A percentile compares a stretch with the other conserved stretches of the same genome.
These are phyloP conservation scores for Grosmannia clavigera DNA, from an alignment of 2,329 filamentous ascomycete genomes.

Conservation along the genomic window DNA sequence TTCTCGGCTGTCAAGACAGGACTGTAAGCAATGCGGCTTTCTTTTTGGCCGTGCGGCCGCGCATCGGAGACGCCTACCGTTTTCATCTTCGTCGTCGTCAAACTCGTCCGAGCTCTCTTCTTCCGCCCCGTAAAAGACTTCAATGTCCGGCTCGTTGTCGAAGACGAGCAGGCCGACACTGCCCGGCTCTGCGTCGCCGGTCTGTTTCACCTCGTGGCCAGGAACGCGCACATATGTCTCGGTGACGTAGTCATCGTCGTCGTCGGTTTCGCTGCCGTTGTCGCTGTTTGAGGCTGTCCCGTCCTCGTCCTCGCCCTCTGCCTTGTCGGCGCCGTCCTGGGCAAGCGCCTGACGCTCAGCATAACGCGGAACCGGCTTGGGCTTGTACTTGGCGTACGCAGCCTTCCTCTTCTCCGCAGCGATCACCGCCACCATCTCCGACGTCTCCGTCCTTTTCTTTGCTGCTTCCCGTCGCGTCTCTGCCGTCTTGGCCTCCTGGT, in stretches of 20 bases:
- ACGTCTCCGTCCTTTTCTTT: slow-evolving; percentile 1
- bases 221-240: slow-evolving; percentile 54
- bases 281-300: neutral
- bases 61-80: slow-evolving; percentile 31
- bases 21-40: neutral
- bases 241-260: slow-evolving; percentile 51
- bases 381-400: slow-evolving; percentile 11
- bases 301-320: neutral
- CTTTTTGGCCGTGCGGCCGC: neutral
- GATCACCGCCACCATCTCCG: neutral
- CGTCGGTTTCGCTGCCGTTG: slow-evolving; percentile 13
- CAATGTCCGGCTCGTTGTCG: slow-evolving; percentile 44
- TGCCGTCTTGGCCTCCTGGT: slow-evolving; percentile 18
- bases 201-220: slow-evolving; percentile 25
- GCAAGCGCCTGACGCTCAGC: slow-evolving; percentile 8
- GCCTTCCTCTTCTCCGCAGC: slow-evolving; percentile 8
- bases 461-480: slow-evolving; percentile 12
- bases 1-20: slow-evolving; percentile 47
- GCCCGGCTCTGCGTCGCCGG: slow-evolving; percentile 28
- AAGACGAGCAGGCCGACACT: slow-evolving; percentile 45
- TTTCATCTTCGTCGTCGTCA: slow-evolving; percentile 53
- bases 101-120: slow-evolving; percentile 50
- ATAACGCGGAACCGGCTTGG: slow-evolving; percentile 6
- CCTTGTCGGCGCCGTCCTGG: neutral
- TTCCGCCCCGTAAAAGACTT: slow-evolving; percentile 47